Conservation (phyloP, 495 filamentous ascomycete genomes). For the Penicillium angulare region DNA sequence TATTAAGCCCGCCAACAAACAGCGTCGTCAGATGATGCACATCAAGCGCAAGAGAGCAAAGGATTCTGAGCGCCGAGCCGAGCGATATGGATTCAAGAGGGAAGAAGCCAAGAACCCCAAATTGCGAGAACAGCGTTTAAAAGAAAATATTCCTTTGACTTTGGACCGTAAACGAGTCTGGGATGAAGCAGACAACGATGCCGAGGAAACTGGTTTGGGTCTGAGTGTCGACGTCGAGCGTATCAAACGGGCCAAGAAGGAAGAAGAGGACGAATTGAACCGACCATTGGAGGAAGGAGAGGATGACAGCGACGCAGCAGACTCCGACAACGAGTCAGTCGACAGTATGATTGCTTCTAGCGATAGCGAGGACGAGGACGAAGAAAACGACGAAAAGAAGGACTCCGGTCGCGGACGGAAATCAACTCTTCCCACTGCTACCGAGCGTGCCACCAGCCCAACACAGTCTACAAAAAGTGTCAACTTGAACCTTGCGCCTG, state of each 20-base stretch:
- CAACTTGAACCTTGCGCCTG: slow-evolving; percentile 68
- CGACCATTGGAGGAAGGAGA: slow-evolving; percentile 33
- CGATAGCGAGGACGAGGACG: slow-evolving; percentile 46
- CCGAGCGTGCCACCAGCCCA: slow-evolving; percentile 54
- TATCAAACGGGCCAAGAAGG: slow-evolving; percentile 67
- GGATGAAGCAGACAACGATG: slow-evolving; percentile 82
- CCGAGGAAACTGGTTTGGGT: slow-evolving; percentile 60
- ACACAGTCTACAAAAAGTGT: slow-evolving; percentile 66
- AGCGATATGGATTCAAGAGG: slow-evolving; percentile 72
- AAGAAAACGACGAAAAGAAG: slow-evolving; percentile 39
- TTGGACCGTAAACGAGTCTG: slow-evolving; percentile 88
- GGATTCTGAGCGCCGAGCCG: slow-evolving; percentile 68
- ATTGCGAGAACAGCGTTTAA: slow-evolving; percentile 65
- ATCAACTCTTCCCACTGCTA: slow-evolving; percentile 42
- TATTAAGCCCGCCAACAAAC: slow-evolving; percentile 61
- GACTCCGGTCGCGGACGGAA: slow-evolving; percentile 35
- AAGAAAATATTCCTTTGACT: slow-evolving; percentile 76
- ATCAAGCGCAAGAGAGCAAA: slow-evolving; percentile 73
- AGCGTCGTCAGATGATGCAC: slow-evolving; percentile 69
- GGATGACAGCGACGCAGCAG: slow-evolving; percentile 42
- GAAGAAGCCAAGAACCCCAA: slow-evolving; percentile 85
- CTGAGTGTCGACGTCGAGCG: slow-evolving; percentile 75
- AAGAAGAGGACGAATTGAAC: slow-evolving; percentile 57
- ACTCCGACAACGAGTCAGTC: slow-evolving; percentile 58
- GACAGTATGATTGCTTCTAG: slow-evolving; percentile 69